Evolutionary conservation across 345 rosid genomes (phyloP).

Genomic region (Eucalyptus guilfoylei): DNA sequence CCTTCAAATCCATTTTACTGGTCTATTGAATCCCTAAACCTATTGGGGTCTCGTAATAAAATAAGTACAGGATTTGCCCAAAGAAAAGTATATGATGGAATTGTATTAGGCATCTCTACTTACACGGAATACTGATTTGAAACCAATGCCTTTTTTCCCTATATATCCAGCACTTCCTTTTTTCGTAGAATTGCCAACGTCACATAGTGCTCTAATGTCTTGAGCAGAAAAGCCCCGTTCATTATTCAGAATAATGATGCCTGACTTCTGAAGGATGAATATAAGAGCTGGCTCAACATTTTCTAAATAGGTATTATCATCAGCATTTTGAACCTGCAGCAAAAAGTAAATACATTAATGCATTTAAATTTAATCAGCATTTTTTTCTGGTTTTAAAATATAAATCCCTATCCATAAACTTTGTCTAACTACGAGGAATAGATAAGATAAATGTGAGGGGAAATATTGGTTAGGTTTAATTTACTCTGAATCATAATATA

Average conservation of each 20-base stretch:
- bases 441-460: not conserved
- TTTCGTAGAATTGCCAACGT: slow-evolving; percentile 91
- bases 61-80: not conserved
- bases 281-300: slow-evolving; percentile 66
- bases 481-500: not conserved
- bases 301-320: slow-evolving; percentile 72
- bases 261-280: slow-evolving; percentile 72
- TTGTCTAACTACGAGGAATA: not conserved
- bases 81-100: not conserved
- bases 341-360: slow-evolving; percentile 3
- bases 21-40: not conserved
- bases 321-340: slow-evolving; percentile 96
- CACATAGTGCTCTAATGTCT: slow-evolving; percentile 90
- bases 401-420: not conserved
- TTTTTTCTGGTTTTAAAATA: not conserved
- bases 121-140: slow-evolving; percentile 98
- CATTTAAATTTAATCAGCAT: not conserved
- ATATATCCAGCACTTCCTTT: slow-evolving; percentile 78
- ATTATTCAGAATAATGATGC: slow-evolving; percentile 67
- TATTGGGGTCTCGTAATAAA: not conserved
- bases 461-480: not conserved
- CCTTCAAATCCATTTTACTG: not conserved
- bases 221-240: slow-evolving; percentile 79
- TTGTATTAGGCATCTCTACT: not conserved
- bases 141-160: slow-evolving; percentile 97